These are phyloP conservation scores for Cystobasidium tubakii DNA, from an alignment of 768 basidiomycete genomes.

Conservation along the genomic window DNA sequence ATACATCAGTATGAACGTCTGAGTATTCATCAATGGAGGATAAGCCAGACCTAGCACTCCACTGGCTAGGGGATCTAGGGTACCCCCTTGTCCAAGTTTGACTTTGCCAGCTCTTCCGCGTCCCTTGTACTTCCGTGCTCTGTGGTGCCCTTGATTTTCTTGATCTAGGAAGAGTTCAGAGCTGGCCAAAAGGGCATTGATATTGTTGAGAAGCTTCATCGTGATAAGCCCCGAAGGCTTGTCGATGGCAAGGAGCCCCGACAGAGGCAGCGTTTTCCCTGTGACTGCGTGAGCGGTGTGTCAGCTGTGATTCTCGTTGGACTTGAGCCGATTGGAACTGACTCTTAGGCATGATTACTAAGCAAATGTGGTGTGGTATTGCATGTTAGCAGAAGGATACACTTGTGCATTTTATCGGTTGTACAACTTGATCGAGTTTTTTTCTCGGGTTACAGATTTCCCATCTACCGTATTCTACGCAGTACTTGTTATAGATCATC, in stretches of 20 bases:
- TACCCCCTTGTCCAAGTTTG: constrained; percentile 89
- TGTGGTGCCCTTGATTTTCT: constrained; percentile 10
- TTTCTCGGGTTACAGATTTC: background rate
- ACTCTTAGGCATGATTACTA: constrained; percentile 26
- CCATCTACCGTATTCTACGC: no score
- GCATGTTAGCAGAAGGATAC: background rate
- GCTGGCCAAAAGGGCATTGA: constrained; percentile 69
- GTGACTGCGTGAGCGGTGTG: constrained; percentile 7
- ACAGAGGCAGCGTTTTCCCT: constrained; percentile 45
- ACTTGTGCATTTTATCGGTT: background rate
- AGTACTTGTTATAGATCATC: no score
- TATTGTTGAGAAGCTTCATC: constrained; percentile 78
- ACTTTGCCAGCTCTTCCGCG: constrained; percentile 54
- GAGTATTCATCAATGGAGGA: no score
- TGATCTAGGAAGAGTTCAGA: constrained; percentile 63
- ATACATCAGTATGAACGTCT: background rate
- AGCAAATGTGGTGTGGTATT: background rate
- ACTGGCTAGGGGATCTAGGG: constrained; percentile 91
- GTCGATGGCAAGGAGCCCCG: constrained; percentile 68
- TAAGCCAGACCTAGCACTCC: constrained; percentile 69
- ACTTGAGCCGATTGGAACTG: background rate
- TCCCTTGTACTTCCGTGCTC: constrained; percentile 55
- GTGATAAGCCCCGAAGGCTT: constrained; percentile 92
- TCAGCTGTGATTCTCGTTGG: background rate
- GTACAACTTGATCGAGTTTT: constrained; percentile 11